These are phyloP conservation scores for Gossypium turneri DNA, from an alignment of 345 rosid genomes.

Conservation along the genomic window DNA sequence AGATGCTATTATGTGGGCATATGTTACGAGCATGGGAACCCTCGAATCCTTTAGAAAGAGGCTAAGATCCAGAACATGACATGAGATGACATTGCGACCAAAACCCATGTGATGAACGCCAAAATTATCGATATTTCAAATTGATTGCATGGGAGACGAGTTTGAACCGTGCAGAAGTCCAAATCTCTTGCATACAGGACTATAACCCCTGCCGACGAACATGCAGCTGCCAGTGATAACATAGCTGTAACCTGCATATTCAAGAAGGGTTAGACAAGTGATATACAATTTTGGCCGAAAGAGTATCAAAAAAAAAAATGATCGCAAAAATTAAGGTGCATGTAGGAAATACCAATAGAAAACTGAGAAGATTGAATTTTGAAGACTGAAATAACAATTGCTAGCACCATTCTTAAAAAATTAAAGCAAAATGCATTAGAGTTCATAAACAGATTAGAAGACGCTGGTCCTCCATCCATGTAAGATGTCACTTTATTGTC, in stretches of 20 bases:
- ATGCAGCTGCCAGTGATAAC: constrained; percentile 86
- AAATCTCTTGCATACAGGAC: constrained; percentile 76
- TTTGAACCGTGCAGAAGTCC: constrained; percentile 39
- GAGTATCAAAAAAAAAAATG: background rate
- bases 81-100: constrained; percentile 73
- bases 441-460: background rate
- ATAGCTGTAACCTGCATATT: constrained; percentile 73
- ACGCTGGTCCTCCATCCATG: background rate
- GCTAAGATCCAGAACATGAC: constrained; percentile 93
- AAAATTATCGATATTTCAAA: constrained; percentile 60
- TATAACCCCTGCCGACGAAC: constrained; percentile 84
- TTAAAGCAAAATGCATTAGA: background rate
- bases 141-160: constrained; percentile 40
- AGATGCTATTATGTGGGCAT: background rate
- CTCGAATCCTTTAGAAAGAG: constrained; percentile 41
- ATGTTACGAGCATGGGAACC: background rate
- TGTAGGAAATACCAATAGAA: background rate
- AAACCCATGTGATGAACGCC: constrained; percentile 69
- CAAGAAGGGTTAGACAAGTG: background rate
- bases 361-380: background rate
- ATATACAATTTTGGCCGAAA: background rate
- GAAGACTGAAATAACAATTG: background rate
- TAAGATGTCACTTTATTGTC: background rate
- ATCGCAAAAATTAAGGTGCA: background rate
- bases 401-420: background rate